Base-by-base conservation (phyloP, 345 rosid genomes). In the Atalantia buxifolia region DNA sequence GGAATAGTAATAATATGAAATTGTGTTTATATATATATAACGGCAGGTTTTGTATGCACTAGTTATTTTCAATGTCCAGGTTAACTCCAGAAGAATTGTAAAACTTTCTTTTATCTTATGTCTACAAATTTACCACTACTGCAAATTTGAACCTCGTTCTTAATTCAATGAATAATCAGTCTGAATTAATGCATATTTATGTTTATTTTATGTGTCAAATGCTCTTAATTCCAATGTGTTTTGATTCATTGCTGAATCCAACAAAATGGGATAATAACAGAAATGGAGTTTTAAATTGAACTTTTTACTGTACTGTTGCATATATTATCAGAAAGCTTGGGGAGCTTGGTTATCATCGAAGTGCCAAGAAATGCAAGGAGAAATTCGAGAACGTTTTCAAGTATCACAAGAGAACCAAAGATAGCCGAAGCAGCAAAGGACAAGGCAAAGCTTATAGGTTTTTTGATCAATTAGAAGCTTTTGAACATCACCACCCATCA, bases 391-490 rank as follows among this genome's bases (percentile, higher is more conserved):
- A 87, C 66, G 88, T 87, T 25, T 87, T 61, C 77, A 88, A 88
- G 81, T 88, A 88, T 74, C 89, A 88, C 87, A 86, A 85, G 81
- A 78, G 89, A 80, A 88, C 91, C 81, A 88, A 83, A 78, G 87
- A 84, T 55, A 83, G 87, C 50, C 82, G 89, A 67, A 76, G 80
- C n/a, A 82, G 83, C 28, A 88, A 84, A 72, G 75, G 79, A 2
- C 82, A 86, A 33, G 86, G 87, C 69, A 88, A 86, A 57, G 61
- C 77, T 35, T 88, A 88, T 48, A 61, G 85, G 18, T 88, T 84
- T 65, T 88, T 85, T 5, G 88, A 86, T 45, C 84, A 88, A 78
- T 80, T 88, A 76, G 83, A 81, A 72, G 89, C 91, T 2, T 77
- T 88, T 53, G 62, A 71, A 21, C 35, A 55, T 28, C 75, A 71